Evolutionary conservation across 2,329 filamentous ascomycete genomes (phyloP).

Genomic region (Diaporthe citriasiana): DNA sequence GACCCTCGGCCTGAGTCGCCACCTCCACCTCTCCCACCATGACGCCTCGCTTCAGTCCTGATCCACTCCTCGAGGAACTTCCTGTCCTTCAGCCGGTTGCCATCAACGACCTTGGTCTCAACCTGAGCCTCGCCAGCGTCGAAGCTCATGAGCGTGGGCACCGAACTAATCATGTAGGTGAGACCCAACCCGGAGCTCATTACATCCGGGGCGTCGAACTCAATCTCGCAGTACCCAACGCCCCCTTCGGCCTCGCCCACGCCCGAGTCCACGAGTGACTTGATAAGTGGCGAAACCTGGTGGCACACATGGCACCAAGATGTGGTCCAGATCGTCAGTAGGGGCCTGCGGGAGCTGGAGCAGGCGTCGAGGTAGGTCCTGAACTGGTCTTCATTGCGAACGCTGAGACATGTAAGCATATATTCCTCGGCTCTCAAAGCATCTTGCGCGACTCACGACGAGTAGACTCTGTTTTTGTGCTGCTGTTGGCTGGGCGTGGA

Average conservation of each 20-base stretch:
- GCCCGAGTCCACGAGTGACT: conserved; percentile 63
- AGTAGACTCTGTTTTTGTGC: conserved; percentile 48
- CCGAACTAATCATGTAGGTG: conserved; percentile 70
- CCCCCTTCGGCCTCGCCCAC: conserved; percentile 70
- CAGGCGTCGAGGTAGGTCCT: conserved; percentile 69
- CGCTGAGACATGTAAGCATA: conserved; percentile 54
- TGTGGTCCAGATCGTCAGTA: conserved; percentile 73
- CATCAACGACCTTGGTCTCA: conserved; percentile 64
- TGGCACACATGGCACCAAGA: conserved; percentile 70
- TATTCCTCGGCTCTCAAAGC: background rate
- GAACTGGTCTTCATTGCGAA: conserved; percentile 68
- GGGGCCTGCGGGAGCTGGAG: conserved; percentile 65
- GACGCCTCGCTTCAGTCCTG: conserved; percentile 43
- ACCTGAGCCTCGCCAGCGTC: conserved; percentile 67
- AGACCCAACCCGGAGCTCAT: conserved; percentile 63
- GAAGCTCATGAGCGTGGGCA: conserved; percentile 72
- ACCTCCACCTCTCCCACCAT: conserved; percentile 37
- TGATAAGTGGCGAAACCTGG: conserved; percentile 63
- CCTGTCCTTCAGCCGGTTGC: conserved; percentile 54
- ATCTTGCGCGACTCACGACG: conserved; percentile 49
- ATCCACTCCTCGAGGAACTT: conserved; percentile 43
- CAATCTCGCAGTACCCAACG: conserved; percentile 66
- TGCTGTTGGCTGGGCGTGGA: conserved; percentile 24
- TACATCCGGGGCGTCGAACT: conserved; percentile 71
- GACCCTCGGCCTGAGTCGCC: conserved; percentile 23